Base-by-base conservation (phyloP, 108 stramenopile genomes). In the Cylindrotheca fusiformis region DNA sequence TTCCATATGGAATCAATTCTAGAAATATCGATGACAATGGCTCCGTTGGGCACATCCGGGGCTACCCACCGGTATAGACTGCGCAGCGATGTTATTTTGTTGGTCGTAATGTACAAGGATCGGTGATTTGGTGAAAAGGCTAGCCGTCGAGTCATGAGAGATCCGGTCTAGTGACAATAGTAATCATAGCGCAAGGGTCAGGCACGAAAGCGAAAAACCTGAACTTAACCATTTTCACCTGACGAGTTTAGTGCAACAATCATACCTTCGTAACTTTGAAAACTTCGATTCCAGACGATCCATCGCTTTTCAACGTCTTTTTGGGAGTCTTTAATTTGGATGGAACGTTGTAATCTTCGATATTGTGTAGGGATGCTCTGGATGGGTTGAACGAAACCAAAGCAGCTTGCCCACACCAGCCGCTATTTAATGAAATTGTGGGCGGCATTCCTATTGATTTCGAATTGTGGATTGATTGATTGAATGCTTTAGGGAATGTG, bases 181-280 rank as follows among this genome's bases (percentile, higher is more conserved):
- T 41, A 41, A n/a, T n/a, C n/a, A n/a, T n/a, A n/a, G n/a, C n/a
- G n/a, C n/a, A n/a, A n/a, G n/a, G n/a, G n/a, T n/a, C n/a, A n/a
- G n/a, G n/a, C n/a, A n/a, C n/a, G n/a, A n/a, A n/a, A n/a, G n/a
- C n/a, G n/a, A n/a, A n/a, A n/a, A n/a, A n/a, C n/a, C n/a, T n/a
- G n/a, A n/a, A n/a, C n/a, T n/a, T n/a, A n/a, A n/a, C n/a, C n/a
- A n/a, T n/a, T n/a, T n/a, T n/a, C 33, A 19, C 14, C 46, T 18
- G 32, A 28, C 17, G 4, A 27, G 1, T 48, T 32, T 18, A 19
- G 21, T 21, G 44, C 55, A 51, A 30, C 47, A 57, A 57, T 26
- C 85, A 22, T 62, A 86, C 88, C 85, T 90, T 90, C 58, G 75
- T 69, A 5, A 90, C 81, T 65, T 90, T 90, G 55, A 69, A 85